Evolutionary conservation across 306 rosid genomes (phyloP), one percentile per base, ranked within the genome.

Genomic region (Vigna mungo): DNA sequence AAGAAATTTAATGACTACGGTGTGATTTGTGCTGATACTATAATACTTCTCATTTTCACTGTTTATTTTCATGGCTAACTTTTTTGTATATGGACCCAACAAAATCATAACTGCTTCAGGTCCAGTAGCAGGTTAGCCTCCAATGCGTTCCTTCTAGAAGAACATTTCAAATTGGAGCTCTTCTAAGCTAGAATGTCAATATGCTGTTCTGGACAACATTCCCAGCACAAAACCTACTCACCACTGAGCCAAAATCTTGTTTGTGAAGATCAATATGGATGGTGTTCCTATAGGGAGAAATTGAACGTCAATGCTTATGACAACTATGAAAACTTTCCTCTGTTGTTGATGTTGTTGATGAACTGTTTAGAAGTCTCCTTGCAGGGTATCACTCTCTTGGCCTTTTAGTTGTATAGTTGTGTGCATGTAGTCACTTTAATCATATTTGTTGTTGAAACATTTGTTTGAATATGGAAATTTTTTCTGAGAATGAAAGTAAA

Each of bases 221-320:
- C 60, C 39, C n/a, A 5, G 65, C 37, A 56, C 76, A 3, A 79
- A 84, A 82, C 66, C 74, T 64, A 80, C 41, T 15, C 83, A 81
- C 23, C 81, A 72, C 51, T 46, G 74, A 17, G 52, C 60, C 44
- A 90, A 79, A 74, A 87, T 96, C 20, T 66, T 87, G 72, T 95
- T 95, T 83, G 97, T 95, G 74, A 95, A 95, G 89, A 90, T 92
- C 85, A 89, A 92, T 52, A 92, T 95, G 99, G 97, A 92, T 79
- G 97, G 99, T 55, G 88, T 95, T 39, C 96, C 97, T 1, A 92
- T 95, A 76, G 99, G 99, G 8, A 87, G 97, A 95, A 95, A 81
- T 86, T 92, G 12, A 96, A 95, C 75, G 95, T 95, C 74, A 86
- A 82, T 52, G 96, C 97, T 74, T 88, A 82, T 66, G 86, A 79